Base-by-base conservation (phyloP, 768 basidiomycete genomes). In the Trametes cinnabarina region DNA sequence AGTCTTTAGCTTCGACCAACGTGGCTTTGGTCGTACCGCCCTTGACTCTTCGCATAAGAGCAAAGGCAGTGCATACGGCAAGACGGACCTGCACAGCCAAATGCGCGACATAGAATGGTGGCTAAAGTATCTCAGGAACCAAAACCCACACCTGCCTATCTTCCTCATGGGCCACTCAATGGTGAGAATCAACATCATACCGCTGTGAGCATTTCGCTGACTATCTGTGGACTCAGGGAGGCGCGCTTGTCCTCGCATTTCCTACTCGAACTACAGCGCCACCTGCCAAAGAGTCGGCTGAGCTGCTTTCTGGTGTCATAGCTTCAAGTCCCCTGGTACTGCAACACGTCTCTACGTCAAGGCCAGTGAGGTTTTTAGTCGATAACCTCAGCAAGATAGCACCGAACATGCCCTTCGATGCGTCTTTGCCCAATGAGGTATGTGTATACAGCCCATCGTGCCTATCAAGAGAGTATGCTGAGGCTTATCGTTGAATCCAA, bases 141-240 rank as follows among this genome's bases (percentile, higher is more conserved):
- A 71, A 43, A 76, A 79, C 50, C 69, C 76, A 7, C 42, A 70
- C 3, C 62, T 81, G 6, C 85, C 88, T 14, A 57, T 86, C 9
- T 88, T 90, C 65, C 66, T 90, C 32, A 82, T 84, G 73, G 90
- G 87, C 1, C 86, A 89, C 68, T 90, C 88, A 0, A 88, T 89
- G 88, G 87, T 84, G 57, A 26, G 76, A 65, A 23, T 35, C 11
- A 17, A 19, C 4, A 9, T 17, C 28, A 1, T 19, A 25, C 14
- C 26, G 19, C 39, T 1, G 8, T 9, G 32, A 8, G n/a, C 12
- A 25, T 12, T 20, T 6, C 3, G 6, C 35, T 47, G 61, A 30
- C 17, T 41, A 46, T 22, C 41, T 55, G 4, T 60, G 58, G n/a
- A n/a, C n/a, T n/a, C 57, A 88, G 87, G 86, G 89, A 19, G 88